Evolutionary conservation across 345 rosid species (phyloP), one percentile per base, ranked within the genome.

Genomic region (Dipteronia dyeriana): DNA sequence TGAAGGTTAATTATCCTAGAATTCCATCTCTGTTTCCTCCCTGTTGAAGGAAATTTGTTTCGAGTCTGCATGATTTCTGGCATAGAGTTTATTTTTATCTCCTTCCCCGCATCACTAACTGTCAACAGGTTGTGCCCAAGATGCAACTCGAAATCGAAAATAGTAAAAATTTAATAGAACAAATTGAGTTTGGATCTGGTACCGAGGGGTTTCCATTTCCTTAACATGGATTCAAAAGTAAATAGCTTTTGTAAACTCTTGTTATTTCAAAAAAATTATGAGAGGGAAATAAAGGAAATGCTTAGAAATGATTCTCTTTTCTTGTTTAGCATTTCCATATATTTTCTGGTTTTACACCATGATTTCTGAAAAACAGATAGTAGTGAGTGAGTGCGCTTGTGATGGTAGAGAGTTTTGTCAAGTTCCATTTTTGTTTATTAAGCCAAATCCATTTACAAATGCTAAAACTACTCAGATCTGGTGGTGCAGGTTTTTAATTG

Each of bases 401-500:
- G n/a, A 41, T 43, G 12, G 49, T 31, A 39, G 5, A 20, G 13
- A 14, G 26, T 16, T 47, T 25, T 16, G 31, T 56, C 45, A n/a
- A 34, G 54, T 39, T 56, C 19, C 5, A 19, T 64, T 75, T 7
- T 31, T 47, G 38, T 17, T 59, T 20, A 25, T 43, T 26, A 7
- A 68, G 22, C 16, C 59, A n/a, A n/a, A 2, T 34, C 43, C 34
- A 16, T 9, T 16, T 9, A 29, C 13, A 49, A 26, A 20, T 23
- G 7, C 31, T 19, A 72, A 10, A 66, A 17, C 3, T 38, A 47
- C n/a, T 41, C 43, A 61, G 5, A 41, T 73, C 54, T 51, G 70
- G 26, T 51, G 73, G 26, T 74, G 73, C 90, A 88, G 91, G 81
- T 88, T 39, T 85, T 85, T 77, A 85, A 84, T 70, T 88, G 90